These are phyloP conservation scores for Trifolium repens DNA, from an alignment of 306 rosid species.

Conservation along the genomic window DNA sequence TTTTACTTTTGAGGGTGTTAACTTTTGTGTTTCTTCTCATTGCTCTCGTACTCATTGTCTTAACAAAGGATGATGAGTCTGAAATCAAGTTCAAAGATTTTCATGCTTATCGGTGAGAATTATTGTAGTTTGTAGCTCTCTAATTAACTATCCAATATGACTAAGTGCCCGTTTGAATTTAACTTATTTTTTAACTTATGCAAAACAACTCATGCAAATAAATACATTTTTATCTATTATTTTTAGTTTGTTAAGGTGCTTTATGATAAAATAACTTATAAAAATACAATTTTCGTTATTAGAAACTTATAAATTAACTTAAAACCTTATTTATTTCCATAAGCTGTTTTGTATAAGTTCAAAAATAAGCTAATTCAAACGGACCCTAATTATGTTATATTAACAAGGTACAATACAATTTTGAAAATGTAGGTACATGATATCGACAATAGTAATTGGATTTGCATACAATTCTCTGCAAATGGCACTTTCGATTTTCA, in stretches of 20 bases:
- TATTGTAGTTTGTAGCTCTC: neutral
- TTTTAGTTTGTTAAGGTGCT: too few species aligned
- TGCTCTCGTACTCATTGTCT: conserved; percentile 55
- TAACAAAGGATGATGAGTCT: neutral
- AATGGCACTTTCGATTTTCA: conserved; percentile 52
- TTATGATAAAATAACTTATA: too few species aligned
- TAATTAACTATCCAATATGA: neutral
- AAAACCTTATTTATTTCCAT: too few species aligned
- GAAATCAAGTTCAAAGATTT: conserved; percentile 44
- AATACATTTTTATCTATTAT: too few species aligned
- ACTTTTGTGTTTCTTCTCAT: conserved; percentile 54
- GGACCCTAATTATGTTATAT: too few species aligned
- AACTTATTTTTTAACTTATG: too few species aligned
- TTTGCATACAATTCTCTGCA: conserved; percentile 53
- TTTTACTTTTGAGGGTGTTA: conserved; percentile 55
- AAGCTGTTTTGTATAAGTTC: too few species aligned
- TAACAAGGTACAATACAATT: neutral
- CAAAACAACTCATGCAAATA: too few species aligned
- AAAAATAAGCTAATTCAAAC: too few species aligned
- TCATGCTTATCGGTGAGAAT: conserved; percentile 50
- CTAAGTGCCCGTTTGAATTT: too few species aligned
- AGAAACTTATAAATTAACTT: too few species aligned
- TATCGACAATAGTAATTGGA: conserved; percentile 60
- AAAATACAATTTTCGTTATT: too few species aligned
- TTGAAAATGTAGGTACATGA: conserved; percentile 55